Evolutionary conservation across 352 stramenopile species (phyloP), one percentile per base, ranked within the genome.

Genomic region (Phytophthora pseudosyringae): DNA sequence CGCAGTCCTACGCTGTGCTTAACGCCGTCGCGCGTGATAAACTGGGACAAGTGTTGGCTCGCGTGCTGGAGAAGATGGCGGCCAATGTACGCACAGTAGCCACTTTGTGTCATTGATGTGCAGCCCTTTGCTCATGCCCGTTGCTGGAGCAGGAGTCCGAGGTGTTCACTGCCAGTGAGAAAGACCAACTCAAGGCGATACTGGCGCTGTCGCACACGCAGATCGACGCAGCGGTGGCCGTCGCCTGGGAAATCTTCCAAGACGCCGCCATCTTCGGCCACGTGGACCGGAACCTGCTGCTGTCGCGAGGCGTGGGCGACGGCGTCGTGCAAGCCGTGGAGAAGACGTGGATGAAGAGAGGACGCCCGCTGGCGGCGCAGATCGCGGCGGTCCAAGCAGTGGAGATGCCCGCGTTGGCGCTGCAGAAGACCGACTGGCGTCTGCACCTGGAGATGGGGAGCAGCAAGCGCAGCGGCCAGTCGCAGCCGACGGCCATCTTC

Each of bases 261-360:
- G 75, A 91, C 33, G 81, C 80, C 0, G 69, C 75, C 16, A 57
- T 60, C 0, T 90, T 91, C 36, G 69, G 65, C 2, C 46, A 76
- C 3, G 55, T 89, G 3, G 68, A 80, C 33, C 38, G 56, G 0
- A 67, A 60, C 13, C 44, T 75, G 10, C 65, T 91, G 25, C 28
- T 54, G 3, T 53, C 48, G 4, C 48, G 41, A 1, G 73, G 70
- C 3, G 60, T 81, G 5, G 45, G 73, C 1, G 39, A 65, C 1
- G 58, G 70, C 4, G 78, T 83, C 18, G 54, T 73, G 13, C 39
- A 49, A 28, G 40, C 65, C 2, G 25, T 89, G 12, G 79, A 88
- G 38, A 82, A 86, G 59, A 54, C 71, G 41, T 91, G 83, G 83
- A 78, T 70, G 40, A 89, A 91, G 68, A 89, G 86, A 60, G 76